Conservation (phyloP, 2,329 filamentous ascomycete genomes). For the Aphanoascus verrucosus region DNA sequence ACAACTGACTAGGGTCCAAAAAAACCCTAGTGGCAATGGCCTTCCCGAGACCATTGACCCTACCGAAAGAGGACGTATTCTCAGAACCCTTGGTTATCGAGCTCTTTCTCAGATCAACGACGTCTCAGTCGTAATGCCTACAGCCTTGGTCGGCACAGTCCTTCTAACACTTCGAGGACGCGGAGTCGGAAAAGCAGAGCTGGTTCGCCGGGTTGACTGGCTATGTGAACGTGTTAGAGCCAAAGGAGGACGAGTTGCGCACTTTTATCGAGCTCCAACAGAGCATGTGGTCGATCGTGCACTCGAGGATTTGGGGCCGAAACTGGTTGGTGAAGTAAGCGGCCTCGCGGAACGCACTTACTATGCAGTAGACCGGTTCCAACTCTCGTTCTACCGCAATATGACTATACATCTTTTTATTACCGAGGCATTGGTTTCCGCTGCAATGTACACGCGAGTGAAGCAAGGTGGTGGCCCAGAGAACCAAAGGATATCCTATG, state of each 20-base stretch:
- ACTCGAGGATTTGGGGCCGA: slow-evolving; percentile 79
- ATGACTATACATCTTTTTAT: slow-evolving; percentile 99
- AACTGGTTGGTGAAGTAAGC: slow-evolving; percentile 69
- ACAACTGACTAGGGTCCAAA: slow-evolving; percentile 53
- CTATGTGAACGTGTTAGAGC: slow-evolving; percentile 67
- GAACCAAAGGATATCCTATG: slow-evolving; percentile 66
- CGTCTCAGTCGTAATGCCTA: slow-evolving; percentile 96
- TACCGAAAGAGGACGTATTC: slow-evolving; percentile 56
- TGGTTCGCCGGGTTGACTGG: slow-evolving; percentile 84
- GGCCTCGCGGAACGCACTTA: slow-evolving; percentile 83
- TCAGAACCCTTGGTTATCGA: slow-evolving; percentile 82
- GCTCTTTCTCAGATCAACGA: slow-evolving; percentile 90
- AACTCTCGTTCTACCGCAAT: slow-evolving; percentile 95
- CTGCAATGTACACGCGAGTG: slow-evolving; percentile 78
- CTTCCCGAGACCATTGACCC: slow-evolving; percentile 35
- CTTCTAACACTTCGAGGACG: slow-evolving; percentile 81
- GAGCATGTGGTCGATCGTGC: slow-evolving; percentile 77
- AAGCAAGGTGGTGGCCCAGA: slow-evolving; percentile 81
- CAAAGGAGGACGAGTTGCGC: slow-evolving; percentile 84
- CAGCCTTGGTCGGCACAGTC: slow-evolving; percentile 87
- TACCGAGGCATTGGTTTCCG: slow-evolving; percentile 79
- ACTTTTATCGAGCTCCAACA: slow-evolving; percentile 74
- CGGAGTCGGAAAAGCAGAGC: slow-evolving; percentile 76
- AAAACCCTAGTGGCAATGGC: slow-evolving; percentile 27
- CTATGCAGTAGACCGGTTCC: slow-evolving; percentile 90